These are phyloP conservation scores for Corchorus olitorius DNA, from an alignment of 345 rosid species.

Conservation along the genomic window DNA sequence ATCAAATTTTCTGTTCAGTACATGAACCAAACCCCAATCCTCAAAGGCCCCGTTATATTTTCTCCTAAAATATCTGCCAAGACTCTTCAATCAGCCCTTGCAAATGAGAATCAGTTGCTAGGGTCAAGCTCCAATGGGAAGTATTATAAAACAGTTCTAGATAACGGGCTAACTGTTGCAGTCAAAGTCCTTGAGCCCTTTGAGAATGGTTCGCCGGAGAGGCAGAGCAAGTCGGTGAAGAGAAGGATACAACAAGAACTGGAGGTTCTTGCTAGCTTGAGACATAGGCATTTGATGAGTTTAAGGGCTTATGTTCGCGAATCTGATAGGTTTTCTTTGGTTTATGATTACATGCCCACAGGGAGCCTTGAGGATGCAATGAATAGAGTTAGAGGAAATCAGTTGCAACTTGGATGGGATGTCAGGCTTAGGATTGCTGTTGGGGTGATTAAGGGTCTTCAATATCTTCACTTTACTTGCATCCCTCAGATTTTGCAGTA, in stretches of 20 bases:
- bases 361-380: conserved; percentile 89
- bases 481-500: conserved; percentile 71
- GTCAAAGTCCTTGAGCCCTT: conserved; percentile 72
- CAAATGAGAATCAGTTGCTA: conserved; percentile 60
- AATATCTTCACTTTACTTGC: conserved; percentile 73
- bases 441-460: conserved; percentile 88
- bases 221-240: conserved; percentile 61
- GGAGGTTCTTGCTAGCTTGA: conserved; percentile 77
- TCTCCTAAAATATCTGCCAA: conserved; percentile 74
- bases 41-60: conserved; percentile 90
- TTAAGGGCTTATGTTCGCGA: conserved; percentile 84
- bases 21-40: conserved; percentile 79
- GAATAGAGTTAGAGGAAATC: conserved; percentile 63
- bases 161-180: conserved; percentile 73
- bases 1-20: conserved; percentile 54
- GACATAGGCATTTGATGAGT: conserved; percentile 86
- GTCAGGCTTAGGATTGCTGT: conserved; percentile 81
- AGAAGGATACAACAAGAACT: conserved; percentile 78
- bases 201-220: conserved; percentile 53
- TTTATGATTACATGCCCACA: conserved; percentile 76
- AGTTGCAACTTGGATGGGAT: conserved; percentile 81
- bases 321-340: conserved; percentile 65
- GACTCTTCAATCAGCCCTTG: conserved; percentile 72
- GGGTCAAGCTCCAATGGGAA: conserved; percentile 79
- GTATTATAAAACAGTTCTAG: conserved; percentile 74